These are phyloP conservation scores for Arbutus unedo DNA, from an alignment of 148 eudicot species.

Conservation along the genomic window DNA sequence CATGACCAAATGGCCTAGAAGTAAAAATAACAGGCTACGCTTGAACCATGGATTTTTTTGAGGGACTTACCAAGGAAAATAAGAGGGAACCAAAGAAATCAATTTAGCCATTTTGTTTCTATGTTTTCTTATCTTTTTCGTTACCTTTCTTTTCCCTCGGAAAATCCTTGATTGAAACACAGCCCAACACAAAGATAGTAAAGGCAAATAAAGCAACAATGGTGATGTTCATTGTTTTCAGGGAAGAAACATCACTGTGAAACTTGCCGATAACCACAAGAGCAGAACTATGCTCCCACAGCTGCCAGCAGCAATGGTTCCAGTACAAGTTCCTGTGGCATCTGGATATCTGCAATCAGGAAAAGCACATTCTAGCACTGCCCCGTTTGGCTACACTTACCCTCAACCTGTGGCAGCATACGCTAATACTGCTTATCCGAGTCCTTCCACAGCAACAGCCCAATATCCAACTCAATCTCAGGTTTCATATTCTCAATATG, in stretches of 20 bases:
- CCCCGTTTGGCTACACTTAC: conserved; percentile 39
- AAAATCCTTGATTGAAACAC: not conserved
- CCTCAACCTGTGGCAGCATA: conserved; percentile 38
- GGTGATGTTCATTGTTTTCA: conserved; percentile 22
- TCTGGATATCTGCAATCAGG: conserved; percentile 37
- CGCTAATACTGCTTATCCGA: conserved; percentile 33
- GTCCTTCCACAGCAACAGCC: conserved; percentile 30
- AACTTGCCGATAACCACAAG: conserved; percentile 55
- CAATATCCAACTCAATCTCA: conserved; percentile 37
- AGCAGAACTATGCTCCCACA: conserved; percentile 30
- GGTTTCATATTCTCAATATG: conserved; percentile 32
- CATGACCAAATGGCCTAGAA: too few species aligned
- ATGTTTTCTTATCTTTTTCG: not conserved
- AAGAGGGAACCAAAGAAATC: not conserved
- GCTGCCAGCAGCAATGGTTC: conserved; percentile 35
- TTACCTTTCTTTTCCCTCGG: not conserved
- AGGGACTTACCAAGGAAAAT: not conserved
- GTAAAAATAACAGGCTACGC: not conserved
- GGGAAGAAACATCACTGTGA: conserved; percentile 61
- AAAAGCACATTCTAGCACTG: conserved; percentile 20
- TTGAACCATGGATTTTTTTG: not conserved
- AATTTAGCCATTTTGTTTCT: not conserved
- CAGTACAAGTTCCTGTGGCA: conserved; percentile 31
- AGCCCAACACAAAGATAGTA: not conserved
- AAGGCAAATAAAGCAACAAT: not conserved